Evolutionary conservation across 331 rosid genomes (phyloP).

Genomic region (Prunus yedoensis): DNA sequence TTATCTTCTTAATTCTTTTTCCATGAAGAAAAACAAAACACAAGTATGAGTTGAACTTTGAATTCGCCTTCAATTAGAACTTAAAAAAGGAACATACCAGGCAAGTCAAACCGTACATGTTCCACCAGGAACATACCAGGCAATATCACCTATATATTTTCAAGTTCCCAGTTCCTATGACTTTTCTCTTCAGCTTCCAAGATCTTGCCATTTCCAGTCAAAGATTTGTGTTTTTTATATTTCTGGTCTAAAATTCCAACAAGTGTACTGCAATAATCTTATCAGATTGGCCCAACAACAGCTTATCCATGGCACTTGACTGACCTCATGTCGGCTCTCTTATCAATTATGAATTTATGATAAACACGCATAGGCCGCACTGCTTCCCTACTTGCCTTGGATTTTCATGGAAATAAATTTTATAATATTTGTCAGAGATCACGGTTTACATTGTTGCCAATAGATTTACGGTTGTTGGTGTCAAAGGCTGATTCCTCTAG

Average conservation of each 20-base stretch:
- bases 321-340: slow-evolving; percentile 2
- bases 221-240: background rate
- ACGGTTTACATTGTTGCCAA: too few relatives aligned
- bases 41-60: background rate
- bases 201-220: slow-evolving; percentile 6
- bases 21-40: background rate
- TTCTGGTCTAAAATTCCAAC: background rate
- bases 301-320: background rate
- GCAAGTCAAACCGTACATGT: slow-evolving; percentile 5
- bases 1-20: background rate
- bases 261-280: background rate
- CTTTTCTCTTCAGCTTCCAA: background rate
- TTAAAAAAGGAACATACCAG: background rate
- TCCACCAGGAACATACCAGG: background rate
- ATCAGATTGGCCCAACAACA: background rate
- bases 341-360: background rate
- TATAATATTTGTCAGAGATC: background rate
- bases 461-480: too few relatives aligned
- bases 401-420: background rate
- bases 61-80: background rate
- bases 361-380: background rate
- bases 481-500: too few relatives aligned
- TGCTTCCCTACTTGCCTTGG: background rate
- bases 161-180: background rate
- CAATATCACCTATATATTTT: background rate